Evolutionary conservation across 2,329 filamentous ascomycete species (phyloP), one percentile per base, ranked within the genome.

Genomic region (Talaromyces rugulosus): DNA sequence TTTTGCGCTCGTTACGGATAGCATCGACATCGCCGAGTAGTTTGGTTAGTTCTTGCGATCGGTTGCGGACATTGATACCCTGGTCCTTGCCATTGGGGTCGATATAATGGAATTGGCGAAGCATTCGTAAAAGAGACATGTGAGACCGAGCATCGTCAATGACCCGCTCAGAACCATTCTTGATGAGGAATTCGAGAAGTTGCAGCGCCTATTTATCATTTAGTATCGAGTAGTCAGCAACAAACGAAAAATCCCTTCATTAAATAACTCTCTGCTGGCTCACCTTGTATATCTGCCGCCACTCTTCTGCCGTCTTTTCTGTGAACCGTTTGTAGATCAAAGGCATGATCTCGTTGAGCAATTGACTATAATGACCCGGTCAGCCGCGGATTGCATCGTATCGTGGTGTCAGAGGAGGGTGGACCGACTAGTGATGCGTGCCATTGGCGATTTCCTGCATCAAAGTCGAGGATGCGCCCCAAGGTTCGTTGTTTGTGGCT

Each of bases 271-370:
- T 3, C 34, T 23, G 23, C 18, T 14, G 40, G 28, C 61, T 50
- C 53, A 92, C 89, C 83, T 99, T 99, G 85, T 99, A 99, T 73
- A 99, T 99, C 77, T 99, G 95, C 68, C 95, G 87, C 95, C 95
- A 99, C 80, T 99, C 95, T 75, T 99, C 95, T 61, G 95, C 94
- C 7, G 92, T 85, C 82, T 99, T 99, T 76, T 99, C 95, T 64
- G 95, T 99, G 78, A 99, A 99, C 67, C 95, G 91, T 73, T 96
- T 95, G 82, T 99, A 99, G 74, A 99, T 96, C 92, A 99, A 95
- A 67, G 95, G 95, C 95, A 99, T 99, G 75, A 99, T 98, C 78
- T 99, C 95, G 78, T 98, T 98, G 62, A 99, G 87, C 58, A 93
- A 87, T 87, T 96, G 92, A 76, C 94, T 97, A 73, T 62, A 64